Conservation (phyloP, 176 grass and related monocot species). For the Oryza punctata region DNA sequence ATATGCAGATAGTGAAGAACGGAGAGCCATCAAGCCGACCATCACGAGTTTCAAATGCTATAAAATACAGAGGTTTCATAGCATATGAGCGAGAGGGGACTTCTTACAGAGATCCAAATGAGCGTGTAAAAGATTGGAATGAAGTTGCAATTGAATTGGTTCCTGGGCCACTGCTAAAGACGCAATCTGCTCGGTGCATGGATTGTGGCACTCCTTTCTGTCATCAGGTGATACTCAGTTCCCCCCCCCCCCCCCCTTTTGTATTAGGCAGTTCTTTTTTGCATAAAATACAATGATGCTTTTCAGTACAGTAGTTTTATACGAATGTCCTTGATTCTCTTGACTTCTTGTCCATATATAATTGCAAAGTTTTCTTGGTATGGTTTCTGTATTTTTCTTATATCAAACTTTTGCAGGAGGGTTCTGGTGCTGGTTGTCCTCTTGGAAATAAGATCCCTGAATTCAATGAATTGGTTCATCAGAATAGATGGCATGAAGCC, state of each 20-base stretch:
- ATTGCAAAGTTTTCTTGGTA: neutral
- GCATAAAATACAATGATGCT: neutral
- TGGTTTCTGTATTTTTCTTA: conserved; percentile 5
- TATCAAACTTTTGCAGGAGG: conserved; percentile 53
- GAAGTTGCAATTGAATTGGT: conserved; percentile 58
- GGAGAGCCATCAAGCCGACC: conserved; percentile 31
- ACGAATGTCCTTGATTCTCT: neutral
- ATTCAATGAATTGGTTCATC: conserved; percentile 73
- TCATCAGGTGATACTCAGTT: conserved; percentile 59
- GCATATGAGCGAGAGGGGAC: conserved; percentile 36
- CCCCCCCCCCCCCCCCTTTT: too few relatives aligned
- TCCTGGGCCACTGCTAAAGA: conserved; percentile 48
- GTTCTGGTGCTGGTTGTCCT: conserved; percentile 68
- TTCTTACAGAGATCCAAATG: conserved; percentile 49
- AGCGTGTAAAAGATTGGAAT: conserved; percentile 56
- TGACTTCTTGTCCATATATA: neutral
- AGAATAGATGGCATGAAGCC: conserved; percentile 62
- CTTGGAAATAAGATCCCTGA: conserved; percentile 82
- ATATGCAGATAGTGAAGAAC: conserved; percentile 27
- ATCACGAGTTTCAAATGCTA: conserved; percentile 47
- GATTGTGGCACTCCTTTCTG: conserved; percentile 70
- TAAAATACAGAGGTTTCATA: conserved; percentile 54
- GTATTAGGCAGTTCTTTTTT: neutral
- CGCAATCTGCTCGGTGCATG: conserved; percentile 73
- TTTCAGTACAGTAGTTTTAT: neutral